phyloP scores from a whole-genome alignment of 2,329 filamentous ascomycete species.

The Fusarium sp. region DNA sequence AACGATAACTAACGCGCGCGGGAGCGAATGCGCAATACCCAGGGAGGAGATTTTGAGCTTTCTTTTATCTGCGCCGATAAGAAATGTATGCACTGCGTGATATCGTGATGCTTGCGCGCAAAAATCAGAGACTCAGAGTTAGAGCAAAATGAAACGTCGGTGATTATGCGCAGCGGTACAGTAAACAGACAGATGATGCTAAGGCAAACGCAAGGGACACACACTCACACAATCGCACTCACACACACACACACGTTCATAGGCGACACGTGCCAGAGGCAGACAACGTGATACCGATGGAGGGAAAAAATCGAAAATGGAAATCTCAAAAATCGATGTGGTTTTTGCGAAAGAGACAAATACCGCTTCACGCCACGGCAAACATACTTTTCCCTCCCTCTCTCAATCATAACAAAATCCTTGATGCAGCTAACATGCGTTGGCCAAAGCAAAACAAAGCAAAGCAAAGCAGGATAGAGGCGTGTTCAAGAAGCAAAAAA shows the following conservation, averaged over 20 bases:
- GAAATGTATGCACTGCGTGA: background rate
- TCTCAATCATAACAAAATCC: constrained; percentile 16
- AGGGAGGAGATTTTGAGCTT: no score
- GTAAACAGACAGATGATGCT: constrained; percentile 16
- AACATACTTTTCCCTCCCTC: background rate
- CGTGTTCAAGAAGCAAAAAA: constrained; percentile 42
- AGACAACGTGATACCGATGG: constrained; percentile 29
- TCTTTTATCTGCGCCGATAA: background rate
- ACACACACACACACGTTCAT: background rate
- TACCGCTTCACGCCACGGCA: constrained; percentile 6
- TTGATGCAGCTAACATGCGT: constrained; percentile 26
- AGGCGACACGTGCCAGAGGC: constrained; percentile 31
- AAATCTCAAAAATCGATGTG: constrained; percentile 6
- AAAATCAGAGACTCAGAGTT: constrained; percentile 6
- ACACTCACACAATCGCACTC: background rate
- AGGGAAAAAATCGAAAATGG: constrained; percentile 3
- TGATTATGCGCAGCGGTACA: constrained; percentile 25
- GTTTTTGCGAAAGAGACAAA: constrained; percentile 15
- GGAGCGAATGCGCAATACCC: no score
- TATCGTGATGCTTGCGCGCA: constrained; percentile 2
- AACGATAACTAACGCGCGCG: background rate
- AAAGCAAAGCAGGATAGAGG: constrained; percentile 13
- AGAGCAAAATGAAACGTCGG: constrained; percentile 2
- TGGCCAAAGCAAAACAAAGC: constrained; percentile 4
- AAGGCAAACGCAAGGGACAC: constrained; percentile 24